These are phyloP conservation scores for Leccinum rimulosum DNA, from an alignment of 768 basidiomycete species.

Conservation along the genomic window DNA sequence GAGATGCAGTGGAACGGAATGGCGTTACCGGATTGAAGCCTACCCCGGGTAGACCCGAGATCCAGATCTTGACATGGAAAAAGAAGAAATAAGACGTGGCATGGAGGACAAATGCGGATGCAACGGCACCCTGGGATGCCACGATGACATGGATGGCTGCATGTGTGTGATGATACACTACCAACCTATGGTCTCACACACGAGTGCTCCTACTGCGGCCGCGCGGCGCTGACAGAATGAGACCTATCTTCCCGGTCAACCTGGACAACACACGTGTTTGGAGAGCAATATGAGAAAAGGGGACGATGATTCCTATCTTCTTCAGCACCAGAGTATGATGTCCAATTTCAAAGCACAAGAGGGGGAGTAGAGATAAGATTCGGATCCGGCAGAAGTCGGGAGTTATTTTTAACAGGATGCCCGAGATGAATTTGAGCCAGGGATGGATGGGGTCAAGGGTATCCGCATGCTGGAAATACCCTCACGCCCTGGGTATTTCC, in stretches of 20 bases:
- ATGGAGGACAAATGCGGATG: neutral
- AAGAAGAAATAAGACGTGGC: neutral
- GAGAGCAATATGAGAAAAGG: constrained; percentile 3
- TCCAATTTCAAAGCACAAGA: constrained; percentile 15
- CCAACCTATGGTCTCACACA: neutral
- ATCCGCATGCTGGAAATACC: constrained; percentile 1
- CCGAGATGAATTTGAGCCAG: neutral
- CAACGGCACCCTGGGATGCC: neutral
- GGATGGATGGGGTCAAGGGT: constrained; percentile 23
- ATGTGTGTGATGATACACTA: constrained; percentile 13
- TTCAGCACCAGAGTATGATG: constrained; percentile 13
- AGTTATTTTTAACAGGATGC: constrained; percentile 4
- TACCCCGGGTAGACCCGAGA: constrained; percentile 16
- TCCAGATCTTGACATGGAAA: constrained; percentile 7
- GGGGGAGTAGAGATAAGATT: constrained; percentile 22
- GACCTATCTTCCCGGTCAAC: constrained; percentile 20
- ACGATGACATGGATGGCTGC: constrained; percentile 1
- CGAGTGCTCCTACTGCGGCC: constrained; percentile 2
- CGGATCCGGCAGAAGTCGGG: constrained; percentile 17
- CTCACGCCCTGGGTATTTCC: neutral
- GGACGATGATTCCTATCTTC: constrained; percentile 13
- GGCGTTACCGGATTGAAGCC: neutral
- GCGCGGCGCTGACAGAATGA: constrained; percentile 6
- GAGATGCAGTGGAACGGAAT: neutral
- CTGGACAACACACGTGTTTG: constrained; percentile 22